Evolutionary conservation across 2,329 filamentous ascomycete genomes (phyloP).

Genomic region (Trichoderma semiorbis): DNA sequence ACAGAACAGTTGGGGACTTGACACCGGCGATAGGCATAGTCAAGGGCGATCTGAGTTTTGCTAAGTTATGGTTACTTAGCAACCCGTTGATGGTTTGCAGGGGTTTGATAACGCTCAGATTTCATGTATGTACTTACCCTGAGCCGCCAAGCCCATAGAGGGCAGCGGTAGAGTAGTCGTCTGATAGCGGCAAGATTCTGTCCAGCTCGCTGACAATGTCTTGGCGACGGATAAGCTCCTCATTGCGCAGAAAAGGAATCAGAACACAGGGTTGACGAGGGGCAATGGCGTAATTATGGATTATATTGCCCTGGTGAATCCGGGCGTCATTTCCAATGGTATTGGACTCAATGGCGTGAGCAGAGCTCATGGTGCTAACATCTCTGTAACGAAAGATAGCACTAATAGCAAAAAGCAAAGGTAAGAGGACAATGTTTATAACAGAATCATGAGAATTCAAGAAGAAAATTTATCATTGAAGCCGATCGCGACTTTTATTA

Average conservation of each 20-base stretch:
- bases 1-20: conserved; percentile 27
- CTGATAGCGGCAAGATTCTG: background rate
- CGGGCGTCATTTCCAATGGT: background rate
- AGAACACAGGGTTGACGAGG: background rate
- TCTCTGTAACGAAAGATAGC: background rate
- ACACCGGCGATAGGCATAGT: conserved; percentile 32
- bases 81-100: background rate
- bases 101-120: background rate
- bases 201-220: conserved; percentile 17
- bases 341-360: background rate
- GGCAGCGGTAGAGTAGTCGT: background rate
- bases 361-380: background rate
- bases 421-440: background rate
- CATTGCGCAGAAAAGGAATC: background rate
- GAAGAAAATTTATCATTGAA: background rate
- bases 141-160: conserved; percentile 11
- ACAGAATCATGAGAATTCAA: background rate
- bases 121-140: background rate
- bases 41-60: conserved; percentile 38
- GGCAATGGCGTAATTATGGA: background rate
- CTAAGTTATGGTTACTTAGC: no score
- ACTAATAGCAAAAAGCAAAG: background rate
- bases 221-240: conserved; percentile 2
- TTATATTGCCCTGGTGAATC: background rate
- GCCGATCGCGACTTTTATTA: background rate